Base-by-base conservation (phyloP, 2,329 filamentous ascomycete genomes). In the Ambrosiella xylebori region DNA sequence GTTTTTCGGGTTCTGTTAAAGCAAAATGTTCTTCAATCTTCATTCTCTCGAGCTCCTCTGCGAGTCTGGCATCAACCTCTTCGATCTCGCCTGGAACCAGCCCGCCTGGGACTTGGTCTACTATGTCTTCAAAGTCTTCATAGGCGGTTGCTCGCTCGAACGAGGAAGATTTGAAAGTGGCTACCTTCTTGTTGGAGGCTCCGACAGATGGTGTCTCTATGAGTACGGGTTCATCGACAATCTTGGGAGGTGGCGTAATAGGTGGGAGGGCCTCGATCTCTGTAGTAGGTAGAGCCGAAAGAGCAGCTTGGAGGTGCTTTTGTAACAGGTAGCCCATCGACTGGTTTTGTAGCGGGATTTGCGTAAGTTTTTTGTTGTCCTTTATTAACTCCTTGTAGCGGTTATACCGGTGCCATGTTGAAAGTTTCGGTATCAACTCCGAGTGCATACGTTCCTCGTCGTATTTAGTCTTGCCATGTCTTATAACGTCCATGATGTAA, bases 401-500 rank as follows among this genome's bases (percentile, higher is more conserved):
- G 2, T 58, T 47, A 52, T 58, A 27, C n/a, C 45, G 40, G 4
- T 58, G 59, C 59, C 59, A 61, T 4, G 52, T 37, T 12, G 59
- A 61, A 36, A 61, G 45, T n/a, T 49, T 54, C 11, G 47, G 51
- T 9, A 79, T 63, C 3, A 82, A 66, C 56, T 78, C 74, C 0
- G 64, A 61, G 27, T 66, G 68, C 36, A 82, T 62, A 50, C 78
- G 71, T 5, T 66, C 63, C 50, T 65, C 70, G 11, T 78, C 71
- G 61, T 73, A 80, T 0, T 75, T 72, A 11, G 84, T 64, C 12
- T 68, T 70, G 63, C 81, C 80, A 5, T 68, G 50, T 52, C 70
- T 67, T 27, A 86, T 68, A 0, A 76, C 76, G 7, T 77, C 71
- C 1, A 84, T 66, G 7, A 88, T 77, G 63, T 86, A 85, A 0